Evolutionary conservation across 345 rosid species (phyloP), one percentile per base, ranked within the genome.

Genomic region (Camelina hispida): DNA sequence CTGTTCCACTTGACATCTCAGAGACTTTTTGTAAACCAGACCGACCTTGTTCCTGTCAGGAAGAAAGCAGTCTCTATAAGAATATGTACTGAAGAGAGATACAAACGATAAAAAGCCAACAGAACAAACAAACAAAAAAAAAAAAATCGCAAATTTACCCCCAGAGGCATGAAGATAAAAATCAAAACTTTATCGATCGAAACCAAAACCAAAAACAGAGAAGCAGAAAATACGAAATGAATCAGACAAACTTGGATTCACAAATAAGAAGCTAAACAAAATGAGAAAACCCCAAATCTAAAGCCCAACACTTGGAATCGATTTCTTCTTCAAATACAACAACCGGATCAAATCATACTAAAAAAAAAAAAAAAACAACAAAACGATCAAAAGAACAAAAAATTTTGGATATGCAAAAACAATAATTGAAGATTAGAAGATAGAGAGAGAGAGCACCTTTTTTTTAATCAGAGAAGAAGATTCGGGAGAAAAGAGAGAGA

Each of bases 1-100:
- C 88, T 7, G 88, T 46, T 80, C 89, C 94, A 78, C 82, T 91
- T 1, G 97, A 89, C 98, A 93, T 93, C 48, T 63, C 76, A 62
- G 28, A 30, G 66, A 40, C 7, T 28, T 9, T 18, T 35, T 37
- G 71, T 20, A 25, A 73, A 62, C n/a, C 62, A 79, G 66, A 65
- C 30, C 20, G 66, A 65, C 38, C 37, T 62, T 63, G 30, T 43
- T 66, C 81, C 81, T 78, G 73, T 43, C 35, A 66, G n/a, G 51
- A 64, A 56, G 30, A 15, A 63, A 55, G 55, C 53, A 63, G 43
- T 47, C 30, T 28, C 30, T 28, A 46, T 71, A 28, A 62, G 32
- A 32, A 17, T 42, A 43, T n/a, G n/a, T 47, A 28, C 7, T 32
- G 50, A 23, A 28, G 30, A 28, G 30, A 37, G 13, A 10, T 60